Evolutionary conservation across 176 grass and related monocot genomes (phyloP).

Genomic region (barley (Hordeum vulgare)): DNA sequence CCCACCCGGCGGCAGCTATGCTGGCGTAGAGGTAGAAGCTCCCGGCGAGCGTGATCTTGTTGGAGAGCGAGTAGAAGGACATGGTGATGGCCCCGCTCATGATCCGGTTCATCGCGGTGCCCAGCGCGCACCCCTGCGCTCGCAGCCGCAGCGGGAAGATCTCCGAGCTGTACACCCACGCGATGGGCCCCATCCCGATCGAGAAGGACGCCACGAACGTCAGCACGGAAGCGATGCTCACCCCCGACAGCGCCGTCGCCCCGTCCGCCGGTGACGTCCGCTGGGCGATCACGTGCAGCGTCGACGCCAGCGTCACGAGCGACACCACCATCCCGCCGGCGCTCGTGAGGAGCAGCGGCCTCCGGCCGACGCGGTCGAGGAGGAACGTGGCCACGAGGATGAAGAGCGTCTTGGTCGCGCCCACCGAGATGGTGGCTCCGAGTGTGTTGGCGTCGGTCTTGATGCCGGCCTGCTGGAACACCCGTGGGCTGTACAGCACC

Average conservation of each 20-base stretch:
- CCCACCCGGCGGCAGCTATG: slow-evolving; percentile 46
- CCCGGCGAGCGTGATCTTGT: slow-evolving; percentile 58
- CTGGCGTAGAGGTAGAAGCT: slow-evolving; percentile 74
- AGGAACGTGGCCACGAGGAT: slow-evolving; percentile 72
- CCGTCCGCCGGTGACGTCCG: neutral
- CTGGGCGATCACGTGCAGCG: slow-evolving; percentile 31
- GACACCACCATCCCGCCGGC: slow-evolving; percentile 65
- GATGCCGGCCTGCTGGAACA: slow-evolving; percentile 65
- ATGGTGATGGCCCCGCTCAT: slow-evolving; percentile 65
- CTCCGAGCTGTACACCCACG: slow-evolving; percentile 96
- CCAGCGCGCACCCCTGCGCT: slow-evolving; percentile 60
- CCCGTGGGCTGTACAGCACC: slow-evolving; percentile 62
- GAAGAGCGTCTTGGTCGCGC: slow-evolving; percentile 63
- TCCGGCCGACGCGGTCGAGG: slow-evolving; percentile 65
- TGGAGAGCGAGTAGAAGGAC: slow-evolving; percentile 74
- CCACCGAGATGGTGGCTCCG: slow-evolving; percentile 54
- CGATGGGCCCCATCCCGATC: slow-evolving; percentile 60
- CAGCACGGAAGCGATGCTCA: slow-evolving; percentile 52
- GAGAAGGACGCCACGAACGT: slow-evolving; percentile 68
- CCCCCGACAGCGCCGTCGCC: slow-evolving; percentile 14
- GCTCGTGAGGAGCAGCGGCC: slow-evolving; percentile 75
- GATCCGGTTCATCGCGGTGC: slow-evolving; percentile 61
- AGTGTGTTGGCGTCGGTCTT: slow-evolving; percentile 9
- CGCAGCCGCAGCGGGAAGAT: slow-evolving; percentile 71
- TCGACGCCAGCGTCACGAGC: slow-evolving; percentile 39